Evolutionary conservation across 768 basidiomycete genomes (phyloP), one percentile per base, ranked within the genome.

Genomic region (Agaricus blazei): DNA sequence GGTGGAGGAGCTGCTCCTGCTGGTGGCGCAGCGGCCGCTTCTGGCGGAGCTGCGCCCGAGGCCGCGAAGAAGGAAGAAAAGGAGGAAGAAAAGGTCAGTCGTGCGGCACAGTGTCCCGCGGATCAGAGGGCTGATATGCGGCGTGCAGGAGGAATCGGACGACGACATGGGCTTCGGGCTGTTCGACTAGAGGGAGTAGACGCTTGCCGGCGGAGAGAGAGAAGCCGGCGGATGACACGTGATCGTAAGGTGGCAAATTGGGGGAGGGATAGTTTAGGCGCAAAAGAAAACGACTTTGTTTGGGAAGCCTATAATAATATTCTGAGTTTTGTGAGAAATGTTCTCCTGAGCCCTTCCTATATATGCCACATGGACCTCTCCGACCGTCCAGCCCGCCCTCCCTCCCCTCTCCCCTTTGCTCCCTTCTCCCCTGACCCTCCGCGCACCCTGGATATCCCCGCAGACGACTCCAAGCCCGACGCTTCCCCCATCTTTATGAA

Each of bases 131-230:
- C 57, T 65, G 15, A 59, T 43, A 7, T 14, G 42, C 7, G 23
- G 19, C 48, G 37, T 59, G 53, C 68, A 93, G 88, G 89, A 92
- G 75, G 92, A 95, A 71, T 92, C 90, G 53, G 93, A 96, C 80
- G 95, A 97, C 65, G 95, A 97, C 76, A 97, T 97, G 93, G 93
- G 94, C 79, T 98, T 98, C 75, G 94, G 94, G 78, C 83, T 97
- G 61, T 97, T 97, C 81, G 94, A 97, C 80, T 97, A 86, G 79
- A 60, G 37, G 60, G 42, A 40, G 31, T 48, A 28, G 54, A 42
- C 34, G 34, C 34, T 7, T 34, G 34, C 34, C 34, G 53, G 45
- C 26, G 52, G 24, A 36, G 23, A 26, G 51, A 12, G 55, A 48
- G 37, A 43, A 47, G 15, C 26, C 47, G 40, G 45, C 45, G 46